phyloP scores from a whole-genome alignment of 1,284 basidiomycete species.

The Malassezia brasiliensis region DNA sequence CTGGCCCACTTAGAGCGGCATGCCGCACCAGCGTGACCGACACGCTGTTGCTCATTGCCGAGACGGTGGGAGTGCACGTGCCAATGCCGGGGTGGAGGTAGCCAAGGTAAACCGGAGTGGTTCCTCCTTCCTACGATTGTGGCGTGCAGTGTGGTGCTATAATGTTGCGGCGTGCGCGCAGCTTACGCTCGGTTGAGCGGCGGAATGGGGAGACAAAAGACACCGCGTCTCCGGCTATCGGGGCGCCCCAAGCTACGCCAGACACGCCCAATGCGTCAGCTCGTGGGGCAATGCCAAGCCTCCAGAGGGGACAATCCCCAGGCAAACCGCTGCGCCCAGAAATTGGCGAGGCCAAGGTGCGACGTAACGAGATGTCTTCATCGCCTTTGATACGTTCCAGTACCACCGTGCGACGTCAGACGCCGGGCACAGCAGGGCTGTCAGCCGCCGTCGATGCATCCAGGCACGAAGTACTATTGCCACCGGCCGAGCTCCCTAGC shows the following conservation, averaged over 20 bases:
- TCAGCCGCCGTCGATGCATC: too few relatives aligned
- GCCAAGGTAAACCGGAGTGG: too few relatives aligned
- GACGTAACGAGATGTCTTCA: too few relatives aligned
- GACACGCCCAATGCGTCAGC: too few relatives aligned
- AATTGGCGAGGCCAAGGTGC: too few relatives aligned
- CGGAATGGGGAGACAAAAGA: background rate
- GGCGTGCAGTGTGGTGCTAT: background rate
- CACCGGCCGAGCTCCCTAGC: background rate
- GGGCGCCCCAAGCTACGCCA: too few relatives aligned
- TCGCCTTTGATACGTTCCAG: background rate
- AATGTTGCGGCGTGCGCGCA: background rate
- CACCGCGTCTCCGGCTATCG: too few relatives aligned
- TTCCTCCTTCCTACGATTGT: background rate
- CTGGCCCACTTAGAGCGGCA: background rate
- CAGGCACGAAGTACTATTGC: background rate
- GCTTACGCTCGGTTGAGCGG: background rate
- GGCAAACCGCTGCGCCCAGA: too few relatives aligned
- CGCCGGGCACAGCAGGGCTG: too few relatives aligned
- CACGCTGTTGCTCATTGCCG: background rate
- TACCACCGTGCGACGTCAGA: background rate
- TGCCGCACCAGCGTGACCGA: constrained; percentile 4
- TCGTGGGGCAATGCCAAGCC: too few relatives aligned
- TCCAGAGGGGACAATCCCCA: too few relatives aligned
- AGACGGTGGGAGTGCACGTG: background rate
- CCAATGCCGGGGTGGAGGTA: background rate